Evolutionary conservation across 352 stramenopile genomes (phyloP), one percentile per base, ranked within the genome.

Genomic region (Phytophthora citricola): DNA sequence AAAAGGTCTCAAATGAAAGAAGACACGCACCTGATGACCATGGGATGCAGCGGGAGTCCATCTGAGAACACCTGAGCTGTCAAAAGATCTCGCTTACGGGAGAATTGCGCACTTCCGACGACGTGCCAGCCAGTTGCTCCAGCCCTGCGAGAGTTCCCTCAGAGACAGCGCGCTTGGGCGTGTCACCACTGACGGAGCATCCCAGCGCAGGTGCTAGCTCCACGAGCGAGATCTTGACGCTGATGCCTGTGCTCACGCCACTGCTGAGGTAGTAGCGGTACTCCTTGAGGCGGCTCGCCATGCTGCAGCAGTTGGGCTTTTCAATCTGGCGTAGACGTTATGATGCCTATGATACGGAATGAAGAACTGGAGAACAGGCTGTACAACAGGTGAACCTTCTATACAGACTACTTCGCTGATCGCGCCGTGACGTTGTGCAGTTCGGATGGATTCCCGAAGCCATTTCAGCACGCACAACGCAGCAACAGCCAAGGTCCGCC

Each of bases 201-300:
- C 73, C 75, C 14, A 85, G 63, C 11, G 81, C 55, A 5, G 87
- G 84, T 15, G 84, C 77, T 22, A 96, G 71, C 54, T 96, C 88
- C 38, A 96, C 57, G 8, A 83, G 59, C 50, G 86, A 93, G 61
- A 96, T 76, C 59, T 93, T 93, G 72, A 96, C 72, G 46, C 79
- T 85, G 65, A 96, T 91, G 63, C 72, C 76, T 46, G 78, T 86
- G 71, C 87, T 89, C 59, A 94, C 84, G 65, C 86, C 83, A 61
- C 86, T 94, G 73, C 88, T 96, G 34, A 96, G 67, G 71, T 94
- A 96, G 73, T 96, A 96, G 55, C 85, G 85, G 63, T 96, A 94
- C 77, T 96, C 88, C 77, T 92, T 92, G 58, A 93, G 89, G 57
- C 84, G 83, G 62, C 66, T 81, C 66, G 71, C 44, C 79, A 93